Percentiles rank a stretch among this genome's conserved stretches.
phyloP scores from a whole-genome alignment of 306 rosid species.

The Cucumis cinereus region DNA sequence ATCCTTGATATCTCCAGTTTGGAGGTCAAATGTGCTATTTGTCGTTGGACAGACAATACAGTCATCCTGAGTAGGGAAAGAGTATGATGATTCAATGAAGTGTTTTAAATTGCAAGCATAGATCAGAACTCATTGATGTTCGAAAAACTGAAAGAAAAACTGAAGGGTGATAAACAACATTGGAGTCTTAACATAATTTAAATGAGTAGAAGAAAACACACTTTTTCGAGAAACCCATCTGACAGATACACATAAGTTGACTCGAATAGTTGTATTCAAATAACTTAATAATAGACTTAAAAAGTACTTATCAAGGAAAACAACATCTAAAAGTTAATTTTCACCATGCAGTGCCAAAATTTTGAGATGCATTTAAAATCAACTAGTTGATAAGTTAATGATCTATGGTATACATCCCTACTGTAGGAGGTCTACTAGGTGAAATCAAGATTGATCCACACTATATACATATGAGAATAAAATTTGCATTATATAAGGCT shows the following conservation, averaged over 20 bases:
- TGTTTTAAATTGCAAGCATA: not conserved
- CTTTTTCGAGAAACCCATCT: not conserved
- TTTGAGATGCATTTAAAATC: too few relatives aligned
- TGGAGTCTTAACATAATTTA: not conserved
- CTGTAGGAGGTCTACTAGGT: too few relatives aligned
- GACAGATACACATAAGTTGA: not conserved
- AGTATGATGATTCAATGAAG: not conserved
- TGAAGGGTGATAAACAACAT: not conserved
- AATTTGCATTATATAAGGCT: not conserved
- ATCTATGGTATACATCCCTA: too few relatives aligned
- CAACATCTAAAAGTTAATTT: too few relatives aligned
- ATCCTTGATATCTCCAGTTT: constrained; percentile 53
- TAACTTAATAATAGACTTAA: too few relatives aligned
- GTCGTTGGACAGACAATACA: constrained; percentile 89
- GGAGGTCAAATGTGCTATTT: constrained; percentile 88
- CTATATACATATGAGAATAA: too few relatives aligned
- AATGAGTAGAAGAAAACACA: not conserved
- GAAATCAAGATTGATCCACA: not conserved
- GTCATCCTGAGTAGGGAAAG: constrained; percentile 46
- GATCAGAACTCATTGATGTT: not conserved
- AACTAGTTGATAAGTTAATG: too few relatives aligned
- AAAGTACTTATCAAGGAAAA: too few relatives aligned
- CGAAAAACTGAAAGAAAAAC: too few relatives aligned
- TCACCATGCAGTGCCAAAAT: too few relatives aligned
- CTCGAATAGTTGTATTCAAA: not conserved